These are phyloP conservation scores for Orbilia oligospora DNA, from an alignment of 2,329 filamentous ascomycete genomes.

Conservation along the genomic window DNA sequence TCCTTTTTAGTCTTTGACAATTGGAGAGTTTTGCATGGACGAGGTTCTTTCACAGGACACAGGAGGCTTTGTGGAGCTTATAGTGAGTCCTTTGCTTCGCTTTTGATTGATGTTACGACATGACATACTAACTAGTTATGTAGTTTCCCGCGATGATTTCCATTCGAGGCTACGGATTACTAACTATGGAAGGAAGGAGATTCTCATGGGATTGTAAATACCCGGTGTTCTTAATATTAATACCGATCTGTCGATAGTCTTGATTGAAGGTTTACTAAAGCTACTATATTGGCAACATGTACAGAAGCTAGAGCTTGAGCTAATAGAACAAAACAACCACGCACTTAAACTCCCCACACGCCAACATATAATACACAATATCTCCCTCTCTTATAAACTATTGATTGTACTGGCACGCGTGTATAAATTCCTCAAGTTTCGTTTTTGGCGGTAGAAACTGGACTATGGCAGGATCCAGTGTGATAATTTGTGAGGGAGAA, in stretches of 20 bases:
- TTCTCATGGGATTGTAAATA: slow-evolving; percentile 63
- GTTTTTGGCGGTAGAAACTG: neutral
- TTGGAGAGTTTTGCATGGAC: slow-evolving; percentile 91
- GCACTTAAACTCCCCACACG: neutral
- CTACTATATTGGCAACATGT: neutral
- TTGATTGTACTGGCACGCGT: neutral
- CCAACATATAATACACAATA: neutral
- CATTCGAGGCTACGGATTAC: slow-evolving; percentile 81
- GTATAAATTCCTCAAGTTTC: neutral
- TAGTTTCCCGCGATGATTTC: slow-evolving; percentile 85
- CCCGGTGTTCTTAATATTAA: neutral
- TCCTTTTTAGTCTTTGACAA: slow-evolving; percentile 84
- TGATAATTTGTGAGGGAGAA: neutral
- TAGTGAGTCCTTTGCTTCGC: slow-evolving; percentile 72
- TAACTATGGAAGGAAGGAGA: slow-evolving; percentile 70
- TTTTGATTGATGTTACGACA: neutral
- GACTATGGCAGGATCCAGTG: neutral
- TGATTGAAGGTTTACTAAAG: neutral
- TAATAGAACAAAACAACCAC: neutral
- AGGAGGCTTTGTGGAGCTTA: slow-evolving; percentile 93
- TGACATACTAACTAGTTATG: slow-evolving; percentile 48
- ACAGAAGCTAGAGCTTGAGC: slow-evolving; percentile 13
- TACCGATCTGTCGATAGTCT: neutral
- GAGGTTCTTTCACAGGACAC: slow-evolving; percentile 84
- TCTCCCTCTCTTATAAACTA: no score